Evolutionary conservation across 2,329 filamentous ascomycete genomes (phyloP), one percentile per base, ranked within the genome.

Genomic region (Escovopsis sp.): DNA sequence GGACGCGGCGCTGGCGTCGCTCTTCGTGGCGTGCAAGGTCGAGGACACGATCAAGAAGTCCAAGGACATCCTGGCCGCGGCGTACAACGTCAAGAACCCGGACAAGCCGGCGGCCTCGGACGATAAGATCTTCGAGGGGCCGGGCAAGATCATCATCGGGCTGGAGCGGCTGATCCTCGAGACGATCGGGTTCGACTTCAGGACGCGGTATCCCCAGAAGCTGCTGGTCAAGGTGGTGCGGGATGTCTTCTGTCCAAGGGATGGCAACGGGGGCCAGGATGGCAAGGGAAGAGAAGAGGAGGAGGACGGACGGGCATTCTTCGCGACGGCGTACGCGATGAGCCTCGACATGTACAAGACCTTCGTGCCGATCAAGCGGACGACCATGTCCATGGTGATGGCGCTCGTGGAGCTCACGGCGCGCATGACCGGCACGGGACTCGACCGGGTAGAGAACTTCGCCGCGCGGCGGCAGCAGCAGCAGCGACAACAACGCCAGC

Each of bases 31-130:
- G 3, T 96, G 88, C 66, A 98, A 98, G 62, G 86, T 92, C 31
- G 90, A 98, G 57, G 90, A 98, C 56, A 98, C 90, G 1, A 72
- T 94, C 45, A 98, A 98, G 61, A 96, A 96, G 63, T 93, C 85
- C 4, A 76, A 74, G 39, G 90, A 98, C 43, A 92, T 98, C 41
- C 66, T 96, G 13, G 92, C 85, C 39, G 86, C 87, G 1, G 79
- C 84, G 17, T 85, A 88, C 58, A 94, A 94, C 51, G 62, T 93
- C 27, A 90, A 86, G 58, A 71, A 58, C 51, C 72, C 48, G 45
- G 78, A 59, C 54, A 81, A 56, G 68, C 85, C 57, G 57, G 80
- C 55, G 27, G 79, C 79, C 14, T 72, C 82, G 4, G 88, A 96
- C 55, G 86, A 94, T 56, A 78, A 79, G 81, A 64, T 80, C 18